These are phyloP conservation scores for Auriculariales sp. DNA, from an alignment of 768 basidiomycete species.

Conservation along the genomic window DNA sequence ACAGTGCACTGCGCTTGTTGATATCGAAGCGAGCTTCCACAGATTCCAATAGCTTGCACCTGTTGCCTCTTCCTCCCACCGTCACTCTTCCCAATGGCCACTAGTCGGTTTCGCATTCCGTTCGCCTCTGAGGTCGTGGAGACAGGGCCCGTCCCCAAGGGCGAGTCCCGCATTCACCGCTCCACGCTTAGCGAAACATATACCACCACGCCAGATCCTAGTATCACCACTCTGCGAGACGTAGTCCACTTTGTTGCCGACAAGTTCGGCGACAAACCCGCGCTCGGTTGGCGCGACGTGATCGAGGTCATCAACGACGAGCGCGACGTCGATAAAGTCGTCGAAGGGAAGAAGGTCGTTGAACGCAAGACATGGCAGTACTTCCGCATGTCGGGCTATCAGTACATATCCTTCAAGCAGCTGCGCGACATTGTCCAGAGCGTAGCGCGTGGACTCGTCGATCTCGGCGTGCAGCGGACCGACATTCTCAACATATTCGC, in stretches of 20 bases:
- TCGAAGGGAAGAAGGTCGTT: constrained; percentile 66
- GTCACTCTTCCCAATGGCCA: no score
- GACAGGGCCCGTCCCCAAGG: constrained; percentile 12
- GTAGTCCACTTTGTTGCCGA: constrained; percentile 59
- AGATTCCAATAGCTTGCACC: no score
- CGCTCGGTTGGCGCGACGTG: constrained; percentile 69
- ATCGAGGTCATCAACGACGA: constrained; percentile 63
- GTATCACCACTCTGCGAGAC: constrained; percentile 72
- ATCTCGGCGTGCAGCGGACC: constrained; percentile 49
- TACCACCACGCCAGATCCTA: constrained; percentile 51
- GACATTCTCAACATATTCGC: constrained; percentile 88
- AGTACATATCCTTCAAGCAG: constrained; percentile 63
- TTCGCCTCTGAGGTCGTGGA: no score
- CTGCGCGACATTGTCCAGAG: constrained; percentile 49
- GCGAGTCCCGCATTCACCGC: constrained; percentile 45
- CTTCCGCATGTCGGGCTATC: constrained; percentile 82
- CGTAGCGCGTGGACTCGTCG: constrained; percentile 55
- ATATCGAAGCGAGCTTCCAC: no score
- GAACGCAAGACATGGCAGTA: constrained; percentile 96
- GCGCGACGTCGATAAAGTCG: constrained; percentile 75
- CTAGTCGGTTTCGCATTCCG: no score
- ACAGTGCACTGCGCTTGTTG: no score
- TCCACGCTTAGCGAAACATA: constrained; percentile 41
- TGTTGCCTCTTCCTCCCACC: no score
- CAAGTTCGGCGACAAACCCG: constrained; percentile 59